Evolutionary conservation across 108 stramenopile genomes (phyloP), one percentile per base, ranked within the genome.

Genomic region (Conticribra guillardii): DNA sequence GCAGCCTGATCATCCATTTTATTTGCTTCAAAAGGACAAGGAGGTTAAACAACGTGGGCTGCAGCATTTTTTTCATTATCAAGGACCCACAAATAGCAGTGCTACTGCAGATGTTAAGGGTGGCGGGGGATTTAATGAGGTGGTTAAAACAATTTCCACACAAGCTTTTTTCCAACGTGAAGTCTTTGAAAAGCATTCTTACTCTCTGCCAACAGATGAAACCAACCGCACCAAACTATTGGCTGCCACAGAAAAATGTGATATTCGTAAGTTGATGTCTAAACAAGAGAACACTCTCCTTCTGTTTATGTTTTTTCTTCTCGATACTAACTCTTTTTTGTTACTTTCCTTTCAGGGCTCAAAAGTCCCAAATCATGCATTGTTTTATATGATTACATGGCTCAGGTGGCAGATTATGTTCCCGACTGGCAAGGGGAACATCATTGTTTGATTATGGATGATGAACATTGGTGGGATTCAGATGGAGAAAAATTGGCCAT

Each of bases 1-100:
- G 50, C 96, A 94, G 16, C 96, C 96, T n/a, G 87, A 87, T 26
- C 52, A 84, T 41, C 88, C 88, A 2, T 61, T 93, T 30, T 96
- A 96, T 69, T 48, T 96, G 9, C 64, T 96, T 41, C 61, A 81
- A 22, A 77, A 77, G 26, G 92, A 92, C 69, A 70, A 75, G 28
- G 60, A 21, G 14, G 76, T 79, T 32, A 69, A 53, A 18, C 83
- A 85, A 28, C 83, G 89, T 16, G 80, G 86, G 16, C 87, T 94
- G 69, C 79, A 80, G n/a, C 90, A 94, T 57, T 96, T 95, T 69
- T 94, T 92, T 53, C 74, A 73, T 3, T 63, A 49, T 30, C 11
- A 31, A 3, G 62, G 62, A 22, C 3, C 5, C 37, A 60, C 4
- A 51, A 51, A 4, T n/a, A 51, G 4, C 21, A 4, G 16, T 5